These are phyloP conservation scores for Paecilomyces fulvus DNA, from an alignment of 2,329 filamentous ascomycete species.

Conservation along the genomic window DNA sequence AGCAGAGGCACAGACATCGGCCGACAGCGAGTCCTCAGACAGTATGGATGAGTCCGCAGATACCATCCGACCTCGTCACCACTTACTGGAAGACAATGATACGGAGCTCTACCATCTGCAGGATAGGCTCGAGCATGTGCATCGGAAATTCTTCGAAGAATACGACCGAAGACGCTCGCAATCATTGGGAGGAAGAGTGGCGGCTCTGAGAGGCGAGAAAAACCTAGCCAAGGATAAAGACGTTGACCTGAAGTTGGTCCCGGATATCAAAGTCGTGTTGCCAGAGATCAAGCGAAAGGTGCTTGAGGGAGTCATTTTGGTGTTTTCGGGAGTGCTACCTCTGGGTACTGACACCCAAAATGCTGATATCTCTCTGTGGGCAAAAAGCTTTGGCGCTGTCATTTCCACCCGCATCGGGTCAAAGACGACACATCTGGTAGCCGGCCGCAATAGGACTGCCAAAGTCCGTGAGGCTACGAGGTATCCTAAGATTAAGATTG, in stretches of 20 bases:
- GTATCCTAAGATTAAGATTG: conserved; percentile 76
- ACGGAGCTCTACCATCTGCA: conserved; percentile 70
- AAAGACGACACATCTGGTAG: conserved; percentile 44
- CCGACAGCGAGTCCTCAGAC: conserved; percentile 38
- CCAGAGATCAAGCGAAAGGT: conserved; percentile 69
- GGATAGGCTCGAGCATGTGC: conserved; percentile 64
- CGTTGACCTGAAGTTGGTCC: conserved; percentile 55
- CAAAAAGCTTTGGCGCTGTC: conserved; percentile 71
- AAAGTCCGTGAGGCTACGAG: conserved; percentile 84
- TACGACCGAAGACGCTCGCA: conserved; percentile 54
- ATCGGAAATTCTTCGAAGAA: conserved; percentile 71
- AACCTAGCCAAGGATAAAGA: conserved; percentile 31
- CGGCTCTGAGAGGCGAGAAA: conserved; percentile 44
- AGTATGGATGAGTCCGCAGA: conserved; percentile 35
- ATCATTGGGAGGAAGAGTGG: conserved; percentile 38
- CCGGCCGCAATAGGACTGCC: conserved; percentile 62
- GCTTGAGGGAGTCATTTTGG: conserved; percentile 66
- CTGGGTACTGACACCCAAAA: conserved; percentile 68
- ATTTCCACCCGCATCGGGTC: conserved; percentile 39
- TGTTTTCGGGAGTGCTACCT: conserved; percentile 85
- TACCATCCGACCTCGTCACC: conserved; percentile 49
- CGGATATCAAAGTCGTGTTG: conserved; percentile 80
- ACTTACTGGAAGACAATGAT: conserved; percentile 81
- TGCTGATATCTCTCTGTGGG: conserved; percentile 82
- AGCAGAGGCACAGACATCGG: conserved; percentile 39